These are phyloP conservation scores for Daldinia eschscholtzii DNA, from an alignment of 2,329 filamentous ascomycete genomes.

Conservation along the genomic window DNA sequence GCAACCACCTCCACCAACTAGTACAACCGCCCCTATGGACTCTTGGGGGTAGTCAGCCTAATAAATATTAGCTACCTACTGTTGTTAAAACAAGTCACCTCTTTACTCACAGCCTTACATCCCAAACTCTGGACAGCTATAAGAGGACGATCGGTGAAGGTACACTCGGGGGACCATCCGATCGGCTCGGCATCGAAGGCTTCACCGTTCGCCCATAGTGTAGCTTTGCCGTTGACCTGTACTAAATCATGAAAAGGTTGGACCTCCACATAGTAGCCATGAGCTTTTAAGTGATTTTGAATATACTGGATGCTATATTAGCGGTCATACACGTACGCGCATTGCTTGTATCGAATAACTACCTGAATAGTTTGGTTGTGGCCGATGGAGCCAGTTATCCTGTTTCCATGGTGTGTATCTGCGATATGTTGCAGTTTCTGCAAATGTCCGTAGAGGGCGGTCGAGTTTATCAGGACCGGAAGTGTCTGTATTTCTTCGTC, in stretches of 20 bases:
- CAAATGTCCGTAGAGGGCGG: conserved; percentile 22
- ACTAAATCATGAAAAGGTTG: conserved; percentile 23
- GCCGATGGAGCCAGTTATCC: conserved; percentile 27
- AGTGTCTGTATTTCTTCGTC: conserved; percentile 24
- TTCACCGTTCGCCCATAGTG: conserved; percentile 14
- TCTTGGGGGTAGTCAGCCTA: conserved; percentile 32
- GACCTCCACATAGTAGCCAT: conserved; percentile 36
- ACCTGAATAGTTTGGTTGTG: conserved; percentile 33
- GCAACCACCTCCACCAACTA: conserved; percentile 27
- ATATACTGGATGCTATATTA: conserved; percentile 31
- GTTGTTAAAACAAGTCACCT: not conserved
- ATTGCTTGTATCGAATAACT: conserved; percentile 7
- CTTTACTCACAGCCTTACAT: conserved; percentile 21
- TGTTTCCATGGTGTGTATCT: conserved; percentile 13
- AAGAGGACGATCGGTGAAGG: conserved; percentile 12
- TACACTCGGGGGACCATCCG: conserved; percentile 28
- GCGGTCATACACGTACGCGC: not conserved
- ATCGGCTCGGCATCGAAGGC: conserved; percentile 24
- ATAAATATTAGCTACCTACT: conserved; percentile 9
- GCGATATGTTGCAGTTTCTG: conserved; percentile 21
- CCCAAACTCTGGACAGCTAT: conserved; percentile 13
- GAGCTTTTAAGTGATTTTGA: conserved; percentile 20
- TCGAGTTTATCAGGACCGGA: conserved; percentile 21
- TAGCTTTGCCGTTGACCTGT: conserved; percentile 14
- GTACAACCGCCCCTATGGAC: conserved; percentile 13